Percentiles rank a stretch among this genome's conserved stretches.
These are phyloP conservation scores for Hypoxylon intermedium DNA, from an alignment of 495 filamentous ascomycete species.

Conservation along the genomic window DNA sequence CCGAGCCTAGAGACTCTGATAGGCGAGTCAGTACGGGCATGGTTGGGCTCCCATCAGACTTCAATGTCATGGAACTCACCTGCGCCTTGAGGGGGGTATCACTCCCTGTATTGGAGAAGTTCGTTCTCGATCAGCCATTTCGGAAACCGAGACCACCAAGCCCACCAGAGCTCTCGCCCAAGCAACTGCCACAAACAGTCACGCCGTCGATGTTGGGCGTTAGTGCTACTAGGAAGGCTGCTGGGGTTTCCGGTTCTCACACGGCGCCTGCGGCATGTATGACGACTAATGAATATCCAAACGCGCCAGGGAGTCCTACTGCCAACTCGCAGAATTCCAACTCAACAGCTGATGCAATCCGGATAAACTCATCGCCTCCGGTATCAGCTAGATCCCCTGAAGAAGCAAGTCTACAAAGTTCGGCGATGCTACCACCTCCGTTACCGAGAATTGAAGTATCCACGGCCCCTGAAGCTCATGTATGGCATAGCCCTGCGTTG, in stretches of 20 bases:
- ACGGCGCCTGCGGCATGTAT: constrained; percentile 16
- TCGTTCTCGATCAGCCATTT: constrained; percentile 33
- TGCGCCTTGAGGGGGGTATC: constrained; percentile 40
- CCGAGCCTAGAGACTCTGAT: constrained; percentile 27
- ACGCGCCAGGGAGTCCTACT: neutral
- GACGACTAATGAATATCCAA: neutral
- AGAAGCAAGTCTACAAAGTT: constrained; percentile 1
- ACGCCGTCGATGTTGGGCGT: constrained; percentile 7
- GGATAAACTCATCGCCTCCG: neutral
- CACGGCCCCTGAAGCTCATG: neutral
- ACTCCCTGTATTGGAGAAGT: constrained; percentile 43
- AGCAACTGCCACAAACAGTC: constrained; percentile 39
- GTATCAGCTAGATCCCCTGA: neutral
- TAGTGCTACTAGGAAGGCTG: neutral
- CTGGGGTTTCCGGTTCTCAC: neutral
- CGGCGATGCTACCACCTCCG: constrained; percentile 33
- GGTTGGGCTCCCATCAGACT: constrained; percentile 40
- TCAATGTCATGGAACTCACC: constrained; percentile 32
- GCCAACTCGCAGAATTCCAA: neutral
- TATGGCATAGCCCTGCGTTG: neutral
- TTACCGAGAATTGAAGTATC: constrained; percentile 6
- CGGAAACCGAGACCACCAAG: constrained; percentile 36
- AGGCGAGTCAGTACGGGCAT: constrained; percentile 47
- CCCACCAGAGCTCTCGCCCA: constrained; percentile 43
- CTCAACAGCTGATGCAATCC: neutral